Evolutionary conservation across 140 eudicot genomes (phyloP), one percentile per base, ranked within the genome.

Genomic region (Flaveria floridana): DNA sequence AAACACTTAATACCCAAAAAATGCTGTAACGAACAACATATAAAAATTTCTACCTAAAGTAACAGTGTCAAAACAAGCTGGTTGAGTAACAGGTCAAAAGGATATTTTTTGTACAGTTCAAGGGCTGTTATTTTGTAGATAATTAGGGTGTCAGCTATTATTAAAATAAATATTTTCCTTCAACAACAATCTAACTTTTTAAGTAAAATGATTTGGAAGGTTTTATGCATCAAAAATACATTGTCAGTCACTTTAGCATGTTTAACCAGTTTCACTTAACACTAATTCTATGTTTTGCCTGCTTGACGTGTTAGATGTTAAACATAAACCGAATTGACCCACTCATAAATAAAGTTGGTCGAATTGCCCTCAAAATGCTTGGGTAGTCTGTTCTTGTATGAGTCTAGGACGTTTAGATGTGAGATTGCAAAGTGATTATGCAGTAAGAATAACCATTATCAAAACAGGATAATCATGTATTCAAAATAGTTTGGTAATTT

Each of bases 201-300:
- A 4, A 50, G 51, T 26, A 48, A 48, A 25, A 50, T 4, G 15
- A 15, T 18, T 70, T 12, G 57, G 25, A 53, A 19, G 19, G 73
- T 68, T 20, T 68, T 23, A 68, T 12, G 18, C 39, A 67, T 10
- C 42, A 8, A 39, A 42, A 7, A 67, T 67, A 67, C 56, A 64
- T 2, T 34, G 7, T 34, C 41, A 0, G 37, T 2, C 13, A 47
- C 42, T 23, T 21, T n/a, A 47, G 26, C 25, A 42, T 26, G 6
- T 47, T 46, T 21, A 21, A 69, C 41, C 58, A 1, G 20, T 69
- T 21, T 47, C 73, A 14, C 59, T 21, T 69, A 13, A 18, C 51
- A 23, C 72, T 68, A 46, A 21, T 13, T 44, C 5, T 68, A 12
- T 16, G 4, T 8, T 68, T 68, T 12, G 6, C 55, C n/a, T 20